A percentile compares a stretch with the other conserved stretches of the same genome.
phyloP scores from a whole-genome alignment of 306 rosid genomes.

The Cajanus cajan region DNA sequence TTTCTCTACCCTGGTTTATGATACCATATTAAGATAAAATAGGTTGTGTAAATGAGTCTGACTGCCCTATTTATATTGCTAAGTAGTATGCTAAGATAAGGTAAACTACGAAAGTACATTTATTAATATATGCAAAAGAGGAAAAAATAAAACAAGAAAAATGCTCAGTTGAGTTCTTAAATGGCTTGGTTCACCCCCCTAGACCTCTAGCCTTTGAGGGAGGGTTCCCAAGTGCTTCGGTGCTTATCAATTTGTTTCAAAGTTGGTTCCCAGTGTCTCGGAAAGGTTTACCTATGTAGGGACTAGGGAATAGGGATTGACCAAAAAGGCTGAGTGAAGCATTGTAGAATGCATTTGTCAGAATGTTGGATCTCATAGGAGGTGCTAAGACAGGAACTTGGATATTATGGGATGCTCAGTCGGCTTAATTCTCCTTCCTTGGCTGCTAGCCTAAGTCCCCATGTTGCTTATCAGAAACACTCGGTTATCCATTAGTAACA shows the following conservation, averaged over 20 bases:
- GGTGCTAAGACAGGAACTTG: not conserved
- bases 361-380: not conserved
- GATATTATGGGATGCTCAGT: not conserved
- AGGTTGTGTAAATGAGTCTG: not conserved
- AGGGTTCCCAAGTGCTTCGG: not conserved
- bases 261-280: not conserved
- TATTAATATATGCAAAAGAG: not conserved
- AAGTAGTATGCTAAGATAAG: not conserved
- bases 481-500: not conserved
- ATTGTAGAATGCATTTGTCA: not conserved
- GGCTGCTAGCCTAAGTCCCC: not conserved
- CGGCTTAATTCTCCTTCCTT: not conserved
- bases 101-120: not conserved
- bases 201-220: not conserved
- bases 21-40: not conserved
- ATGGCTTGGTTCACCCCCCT: not conserved
- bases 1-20: not conserved
- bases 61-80: not conserved
- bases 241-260: not conserved
- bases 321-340: not conserved
- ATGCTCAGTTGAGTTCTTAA: not conserved
- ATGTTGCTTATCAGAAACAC: not conserved
- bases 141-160: not conserved
- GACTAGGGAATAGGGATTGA: not conserved
- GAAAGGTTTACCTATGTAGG: not conserved